phyloP scores from a whole-genome alignment of 441 rosid species.

The Biscutella laevigata region DNA sequence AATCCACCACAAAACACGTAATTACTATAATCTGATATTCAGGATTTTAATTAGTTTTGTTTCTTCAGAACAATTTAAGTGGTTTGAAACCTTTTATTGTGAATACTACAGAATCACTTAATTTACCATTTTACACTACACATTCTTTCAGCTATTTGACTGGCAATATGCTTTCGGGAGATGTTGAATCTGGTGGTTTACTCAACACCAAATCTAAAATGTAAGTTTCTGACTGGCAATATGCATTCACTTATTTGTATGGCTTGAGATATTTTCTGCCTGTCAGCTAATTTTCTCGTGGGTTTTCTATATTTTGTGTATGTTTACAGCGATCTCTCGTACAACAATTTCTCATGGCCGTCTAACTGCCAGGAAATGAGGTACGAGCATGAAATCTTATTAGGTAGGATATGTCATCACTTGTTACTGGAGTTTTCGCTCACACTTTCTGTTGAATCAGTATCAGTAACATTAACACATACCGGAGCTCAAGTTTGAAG shows the following conservation, averaged over 20 bases:
- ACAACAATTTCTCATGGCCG: constrained; percentile 48
- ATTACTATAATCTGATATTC: too few relatives aligned
- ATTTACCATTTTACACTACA: too few relatives aligned
- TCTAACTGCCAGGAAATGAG: constrained; percentile 38
- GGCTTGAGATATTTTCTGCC: neutral
- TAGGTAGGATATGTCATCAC: neutral
- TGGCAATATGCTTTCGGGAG: constrained; percentile 55
- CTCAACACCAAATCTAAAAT: neutral
- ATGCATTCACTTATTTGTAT: neutral
- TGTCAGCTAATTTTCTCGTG: neutral
- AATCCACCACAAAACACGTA: neutral
- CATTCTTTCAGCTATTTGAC: constrained; percentile 46
- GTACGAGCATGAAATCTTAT: constrained; percentile 22
- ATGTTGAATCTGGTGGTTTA: constrained; percentile 33
- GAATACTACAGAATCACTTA: too few relatives aligned
- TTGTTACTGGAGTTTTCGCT: neutral
- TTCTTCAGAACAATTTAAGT: too few relatives aligned
- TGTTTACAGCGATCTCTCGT: constrained; percentile 61
- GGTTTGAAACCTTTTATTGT: too few relatives aligned
- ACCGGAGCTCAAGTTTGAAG: constrained; percentile 34
- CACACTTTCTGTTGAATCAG: constrained; percentile 25
- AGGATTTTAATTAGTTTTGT: too few relatives aligned
- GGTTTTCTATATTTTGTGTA: neutral
- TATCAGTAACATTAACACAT: constrained; percentile 61
- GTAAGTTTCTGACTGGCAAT: too few relatives aligned